Evolutionary conservation across 331 rosid species (phyloP).

Genomic region (Stylosanthes scabra): DNA sequence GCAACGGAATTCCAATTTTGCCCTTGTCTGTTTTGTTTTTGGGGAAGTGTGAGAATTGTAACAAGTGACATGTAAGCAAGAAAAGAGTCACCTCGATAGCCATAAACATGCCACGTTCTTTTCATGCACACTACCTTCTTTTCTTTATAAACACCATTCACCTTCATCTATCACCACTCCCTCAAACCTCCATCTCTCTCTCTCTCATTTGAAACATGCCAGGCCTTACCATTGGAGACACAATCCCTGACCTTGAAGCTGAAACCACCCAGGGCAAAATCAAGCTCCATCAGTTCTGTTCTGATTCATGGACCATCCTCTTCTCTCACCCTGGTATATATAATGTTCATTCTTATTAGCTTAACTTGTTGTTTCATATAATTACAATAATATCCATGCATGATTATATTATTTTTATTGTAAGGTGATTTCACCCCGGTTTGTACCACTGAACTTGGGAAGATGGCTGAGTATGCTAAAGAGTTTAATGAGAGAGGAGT

Average conservation of each 20-base stretch:
- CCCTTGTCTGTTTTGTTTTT: too few species aligned
- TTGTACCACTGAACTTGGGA: slow-evolving; percentile 86
- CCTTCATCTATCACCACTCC: background rate
- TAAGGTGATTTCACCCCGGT: slow-evolving; percentile 91
- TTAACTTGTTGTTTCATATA: too few species aligned
- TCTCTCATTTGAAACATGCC: slow-evolving; percentile 52
- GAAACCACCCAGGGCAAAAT: slow-evolving; percentile 73
- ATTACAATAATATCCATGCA: background rate
- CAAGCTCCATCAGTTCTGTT: slow-evolving; percentile 61
- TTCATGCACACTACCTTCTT: slow-evolving; percentile 42
- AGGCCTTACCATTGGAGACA: slow-evolving; percentile 85
- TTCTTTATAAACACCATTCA: slow-evolving; percentile 33
- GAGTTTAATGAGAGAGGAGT: slow-evolving; percentile 64
- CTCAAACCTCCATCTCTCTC: background rate
- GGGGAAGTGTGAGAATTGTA: background rate
- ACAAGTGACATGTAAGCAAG: slow-evolving; percentile 12
- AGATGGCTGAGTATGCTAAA: slow-evolving; percentile 60
- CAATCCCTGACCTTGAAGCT: slow-evolving; percentile 70
- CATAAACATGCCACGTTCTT: slow-evolving; percentile 48
- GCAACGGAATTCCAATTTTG: slow-evolving; percentile 28
- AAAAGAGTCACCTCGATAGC: background rate
- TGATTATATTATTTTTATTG: too few species aligned
- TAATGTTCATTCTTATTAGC: background rate
- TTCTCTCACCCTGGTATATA: slow-evolving; percentile 87
- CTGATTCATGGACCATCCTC: slow-evolving; percentile 65